phyloP scores from a whole-genome alignment of 108 stramenopile species.

The Stephanodiscus minutulus region DNA sequence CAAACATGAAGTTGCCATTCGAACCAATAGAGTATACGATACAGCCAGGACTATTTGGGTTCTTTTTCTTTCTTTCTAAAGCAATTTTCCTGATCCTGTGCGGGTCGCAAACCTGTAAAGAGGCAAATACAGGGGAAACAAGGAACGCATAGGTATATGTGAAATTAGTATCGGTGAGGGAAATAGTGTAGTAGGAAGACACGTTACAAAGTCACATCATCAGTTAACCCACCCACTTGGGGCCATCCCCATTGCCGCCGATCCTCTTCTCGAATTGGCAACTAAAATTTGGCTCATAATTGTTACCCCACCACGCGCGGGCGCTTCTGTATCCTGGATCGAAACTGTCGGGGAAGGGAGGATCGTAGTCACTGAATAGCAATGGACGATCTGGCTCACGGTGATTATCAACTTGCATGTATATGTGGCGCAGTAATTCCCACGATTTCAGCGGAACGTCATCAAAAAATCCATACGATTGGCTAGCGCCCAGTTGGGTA shows the following conservation, averaged over 20 bases:
- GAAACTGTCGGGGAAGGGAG: neutral
- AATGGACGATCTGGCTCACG: too few species aligned
- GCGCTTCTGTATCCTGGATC: neutral
- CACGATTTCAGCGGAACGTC: too few species aligned
- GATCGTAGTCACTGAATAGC: too few species aligned
- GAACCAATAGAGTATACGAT: slow-evolving; percentile 63
- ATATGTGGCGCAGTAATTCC: too few species aligned
- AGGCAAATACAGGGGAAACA: neutral
- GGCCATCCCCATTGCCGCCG: slow-evolving; percentile 52
- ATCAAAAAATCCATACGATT: too few species aligned
- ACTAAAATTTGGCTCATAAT: slow-evolving; percentile 63
- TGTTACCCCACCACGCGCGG: slow-evolving; percentile 8
- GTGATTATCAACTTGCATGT: too few species aligned
- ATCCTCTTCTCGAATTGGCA: slow-evolving; percentile 60
- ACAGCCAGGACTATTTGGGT: slow-evolving; percentile 40
- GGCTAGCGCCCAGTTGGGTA: too few species aligned
- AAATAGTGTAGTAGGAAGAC: too few species aligned
- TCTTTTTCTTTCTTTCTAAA: slow-evolving; percentile 14
- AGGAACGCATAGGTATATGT: too few species aligned
- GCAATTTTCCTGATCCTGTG: slow-evolving; percentile 47
- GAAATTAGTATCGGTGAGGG: too few species aligned
- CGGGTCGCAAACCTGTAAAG: slow-evolving; percentile 48
- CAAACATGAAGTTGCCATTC: slow-evolving; percentile 45
- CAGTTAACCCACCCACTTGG: slow-evolving; percentile 62
- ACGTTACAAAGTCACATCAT: too few species aligned